These are phyloP conservation scores for Babesia bigemina DNA, from an alignment of 169 alveolate genomes.

Conservation along the genomic window DNA sequence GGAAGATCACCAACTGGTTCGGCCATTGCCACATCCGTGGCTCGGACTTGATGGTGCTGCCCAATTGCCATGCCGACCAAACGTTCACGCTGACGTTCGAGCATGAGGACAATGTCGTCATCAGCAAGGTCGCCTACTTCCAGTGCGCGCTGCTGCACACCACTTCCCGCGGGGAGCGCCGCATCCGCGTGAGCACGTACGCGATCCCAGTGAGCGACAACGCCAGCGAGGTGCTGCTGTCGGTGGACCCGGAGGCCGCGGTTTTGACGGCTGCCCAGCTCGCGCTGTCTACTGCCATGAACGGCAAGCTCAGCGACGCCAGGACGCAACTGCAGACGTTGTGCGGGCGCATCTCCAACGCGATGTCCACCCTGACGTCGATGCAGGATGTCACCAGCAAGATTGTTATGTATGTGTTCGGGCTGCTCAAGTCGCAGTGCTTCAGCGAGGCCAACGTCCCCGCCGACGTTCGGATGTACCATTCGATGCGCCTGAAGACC, in stretches of 20 bases:
- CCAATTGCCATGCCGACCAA: conserved; percentile 89
- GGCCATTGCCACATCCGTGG: conserved; percentile 93
- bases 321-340: conserved; percentile 78
- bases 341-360: conserved; percentile 60
- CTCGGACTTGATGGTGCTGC: conserved; percentile 88
- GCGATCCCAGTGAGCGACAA: conserved; percentile 91
- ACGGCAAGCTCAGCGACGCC: conserved; percentile 83
- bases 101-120: conserved; percentile 78
- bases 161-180: conserved; percentile 95
- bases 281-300: conserved; percentile 65
- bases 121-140: conserved; percentile 86
- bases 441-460: conserved; percentile 83
- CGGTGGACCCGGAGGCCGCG: conserved; percentile 80
- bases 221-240: conserved; percentile 72
- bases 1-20: conserved; percentile 88
- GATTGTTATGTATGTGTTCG: conserved; percentile 76
- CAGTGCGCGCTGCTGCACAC: conserved; percentile 97
- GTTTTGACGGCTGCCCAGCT: conserved; percentile 74
- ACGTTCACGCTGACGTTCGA: conserved; percentile 86
- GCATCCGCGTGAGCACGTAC: conserved; percentile 95
- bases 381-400: conserved; percentile 61
- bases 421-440: conserved; percentile 80
- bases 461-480: conserved; percentile 79
- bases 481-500: conserved; percentile 77
- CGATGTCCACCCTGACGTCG: conserved; percentile 61